These are phyloP conservation scores for Protomyces arabidopsidicola DNA, from an alignment of 1,139 yeast species.

Conservation along the genomic window DNA sequence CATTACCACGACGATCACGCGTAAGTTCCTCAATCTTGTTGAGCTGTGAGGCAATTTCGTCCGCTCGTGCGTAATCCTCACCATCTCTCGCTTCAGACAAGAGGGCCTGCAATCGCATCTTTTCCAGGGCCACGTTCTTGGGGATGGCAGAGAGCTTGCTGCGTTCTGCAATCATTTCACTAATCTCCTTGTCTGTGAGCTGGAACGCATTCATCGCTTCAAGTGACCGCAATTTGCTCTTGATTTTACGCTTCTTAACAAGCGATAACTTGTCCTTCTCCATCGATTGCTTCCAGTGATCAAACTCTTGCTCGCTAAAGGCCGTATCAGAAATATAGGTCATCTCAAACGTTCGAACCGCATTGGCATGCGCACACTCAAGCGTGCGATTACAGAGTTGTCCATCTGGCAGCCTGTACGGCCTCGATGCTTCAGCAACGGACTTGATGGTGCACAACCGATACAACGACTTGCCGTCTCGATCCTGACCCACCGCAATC, in stretches of 20 bases:
- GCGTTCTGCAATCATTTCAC: constrained; percentile 71
- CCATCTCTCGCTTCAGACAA: constrained; percentile 71
- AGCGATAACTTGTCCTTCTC: constrained; percentile 54
- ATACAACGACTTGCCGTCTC: constrained; percentile 59
- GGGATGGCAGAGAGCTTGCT: constrained; percentile 55
- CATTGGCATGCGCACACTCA: constrained; percentile 62
- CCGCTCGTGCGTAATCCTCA: constrained; percentile 51
- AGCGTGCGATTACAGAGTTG: constrained; percentile 23
- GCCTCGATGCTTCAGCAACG: constrained; percentile 52
- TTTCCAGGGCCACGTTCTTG: constrained; percentile 73
- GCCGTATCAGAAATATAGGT: constrained; percentile 40
- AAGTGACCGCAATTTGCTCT: constrained; percentile 59
- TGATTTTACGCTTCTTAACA: constrained; percentile 65
- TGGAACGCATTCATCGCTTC: constrained; percentile 58
- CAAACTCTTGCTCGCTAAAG: constrained; percentile 55
- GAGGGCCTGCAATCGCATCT: constrained; percentile 68
- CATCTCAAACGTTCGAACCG: constrained; percentile 67
- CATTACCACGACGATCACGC: constrained; percentile 19
- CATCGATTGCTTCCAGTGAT: constrained; percentile 60
- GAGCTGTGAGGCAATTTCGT: constrained; percentile 53
- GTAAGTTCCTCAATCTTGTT: constrained; percentile 36
- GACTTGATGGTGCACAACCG: constrained; percentile 78
- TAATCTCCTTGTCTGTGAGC: constrained; percentile 70
- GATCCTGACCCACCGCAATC: constrained; percentile 70
- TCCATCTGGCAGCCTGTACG: constrained; percentile 29